phyloP scores from a whole-genome alignment of 2,329 filamentous ascomycete genomes.

The Microcyclospora tardicrescens region DNA sequence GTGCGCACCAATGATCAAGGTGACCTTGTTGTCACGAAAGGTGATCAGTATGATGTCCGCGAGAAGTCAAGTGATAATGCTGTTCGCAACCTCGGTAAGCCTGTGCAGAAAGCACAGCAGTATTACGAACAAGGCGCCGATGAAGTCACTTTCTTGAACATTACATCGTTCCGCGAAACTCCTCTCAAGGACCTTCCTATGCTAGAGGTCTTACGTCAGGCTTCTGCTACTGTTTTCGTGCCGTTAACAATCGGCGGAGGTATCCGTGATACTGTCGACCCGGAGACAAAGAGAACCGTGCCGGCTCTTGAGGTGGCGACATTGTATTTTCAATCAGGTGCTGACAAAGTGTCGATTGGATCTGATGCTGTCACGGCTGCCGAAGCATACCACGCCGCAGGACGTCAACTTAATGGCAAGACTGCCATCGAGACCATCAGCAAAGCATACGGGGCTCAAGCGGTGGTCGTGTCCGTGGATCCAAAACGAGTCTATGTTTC shows the following conservation, averaged over 20 bases:
- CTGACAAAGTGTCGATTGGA: slow-evolving; percentile 95
- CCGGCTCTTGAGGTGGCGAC: slow-evolving; percentile 84
- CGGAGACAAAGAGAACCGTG: slow-evolving; percentile 65
- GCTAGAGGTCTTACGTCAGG: slow-evolving; percentile 79
- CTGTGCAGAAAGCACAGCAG: slow-evolving; percentile 80
- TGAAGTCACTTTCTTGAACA: slow-evolving; percentile 95
- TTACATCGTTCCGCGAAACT: slow-evolving; percentile 93
- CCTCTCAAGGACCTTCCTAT: slow-evolving; percentile 86
- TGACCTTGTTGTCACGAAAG: slow-evolving; percentile 94
- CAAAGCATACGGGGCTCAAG: slow-evolving; percentile 85
- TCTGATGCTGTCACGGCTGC: slow-evolving; percentile 88
- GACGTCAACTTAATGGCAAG: slow-evolving; percentile 56
- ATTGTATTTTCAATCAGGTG: slow-evolving; percentile 94
- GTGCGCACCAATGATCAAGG: slow-evolving; percentile 89
- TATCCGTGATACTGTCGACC: slow-evolving; percentile 83
- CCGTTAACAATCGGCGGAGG: slow-evolving; percentile 91
- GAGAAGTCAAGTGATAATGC: slow-evolving; percentile 57
- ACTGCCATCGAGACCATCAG: slow-evolving; percentile 96
- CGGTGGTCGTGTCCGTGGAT: slow-evolving; percentile 90
- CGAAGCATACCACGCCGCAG: slow-evolving; percentile 70
- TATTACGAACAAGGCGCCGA: slow-evolving; percentile 97
- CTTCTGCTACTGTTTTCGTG: slow-evolving; percentile 87
- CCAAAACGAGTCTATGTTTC: slow-evolving; percentile 80
- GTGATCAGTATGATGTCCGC: slow-evolving; percentile 95
- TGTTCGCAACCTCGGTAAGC: slow-evolving; percentile 91